Base-by-base conservation (phyloP, 2,329 filamentous ascomycete species). In the Aspergillus pseudoglaucus region DNA sequence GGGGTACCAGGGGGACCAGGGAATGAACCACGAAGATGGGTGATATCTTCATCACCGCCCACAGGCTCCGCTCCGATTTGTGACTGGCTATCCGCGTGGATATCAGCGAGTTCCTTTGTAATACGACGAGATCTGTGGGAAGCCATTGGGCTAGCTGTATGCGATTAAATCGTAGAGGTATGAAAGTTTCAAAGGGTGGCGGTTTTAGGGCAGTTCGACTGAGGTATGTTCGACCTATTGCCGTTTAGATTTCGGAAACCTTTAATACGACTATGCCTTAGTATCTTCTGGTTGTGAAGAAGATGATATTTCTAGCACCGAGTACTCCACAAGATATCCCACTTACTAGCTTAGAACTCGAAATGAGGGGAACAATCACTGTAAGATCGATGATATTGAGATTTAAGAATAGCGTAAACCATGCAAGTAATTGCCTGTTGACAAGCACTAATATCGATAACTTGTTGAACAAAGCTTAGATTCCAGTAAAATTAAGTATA, bases 1-100 rank as follows among this genome's bases (percentile, higher is more conserved):
- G 93, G 90, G 1, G 91, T 95, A 55, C 94, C 90, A 32, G 91
- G 90, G 1, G 93, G 93, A 0, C 89, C 93, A 33, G 79, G 79
- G 66, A 98, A 93, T 48, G 82, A 80, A 49, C 91, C 93, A 57
- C 83, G 84, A 53, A 98, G 82, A 61, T 91, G 87, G 49, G 84
- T 88, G 48, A 97, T 74, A 68, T 90, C 86, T 53, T 82, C 78
- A 42, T 80, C 80, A 52, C 80, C 72, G 25, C 74, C 78, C 48
- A 82, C 72, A 1, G 83, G 78, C 46, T 82, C 75, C 12, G 87
- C 88, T 25, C 77, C 77, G 60, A 97, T 88, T 51, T 88, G 84
- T 17, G 89, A 94, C 52, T 81, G 80, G 47, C 80, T 77, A 63
- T 98, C 93, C 51, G 66, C 61, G 38, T 70, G 68, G 47, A 76